Conservation (phyloP, 495 filamentous ascomycete species). For the Chaetomidium leptoderma region DNA sequence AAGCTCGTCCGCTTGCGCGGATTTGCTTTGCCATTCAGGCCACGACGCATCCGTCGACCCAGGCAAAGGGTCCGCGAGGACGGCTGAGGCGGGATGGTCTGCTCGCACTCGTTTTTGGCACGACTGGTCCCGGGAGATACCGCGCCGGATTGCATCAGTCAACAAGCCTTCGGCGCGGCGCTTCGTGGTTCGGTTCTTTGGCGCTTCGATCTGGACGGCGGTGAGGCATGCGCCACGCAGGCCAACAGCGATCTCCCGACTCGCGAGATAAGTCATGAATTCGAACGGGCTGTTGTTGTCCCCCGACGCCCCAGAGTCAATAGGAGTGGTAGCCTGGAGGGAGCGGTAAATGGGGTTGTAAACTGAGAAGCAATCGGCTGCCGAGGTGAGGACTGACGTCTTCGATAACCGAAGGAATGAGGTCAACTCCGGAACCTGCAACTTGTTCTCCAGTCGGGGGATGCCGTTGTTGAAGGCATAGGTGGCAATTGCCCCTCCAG, state of each 20-base stretch:
- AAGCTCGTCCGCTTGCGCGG: slow-evolving; percentile 44
- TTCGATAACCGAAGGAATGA: slow-evolving; percentile 53
- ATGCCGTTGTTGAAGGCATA: slow-evolving; percentile 51
- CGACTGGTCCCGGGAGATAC: slow-evolving; percentile 30
- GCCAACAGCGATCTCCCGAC: slow-evolving; percentile 58
- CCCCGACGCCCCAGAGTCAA: slow-evolving; percentile 28
- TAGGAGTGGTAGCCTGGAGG: slow-evolving; percentile 50
- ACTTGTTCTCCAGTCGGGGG: slow-evolving; percentile 40
- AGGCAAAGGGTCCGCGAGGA: slow-evolving; percentile 39
- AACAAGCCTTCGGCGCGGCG: slow-evolving; percentile 62
- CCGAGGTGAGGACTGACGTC: slow-evolving; percentile 47
- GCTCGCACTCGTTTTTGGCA: slow-evolving; percentile 10
- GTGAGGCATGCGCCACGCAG: slow-evolving; percentile 53
- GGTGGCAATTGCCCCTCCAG: slow-evolving; percentile 39
- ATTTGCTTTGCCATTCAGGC: slow-evolving; percentile 33
- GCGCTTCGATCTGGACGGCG: slow-evolving; percentile 60
- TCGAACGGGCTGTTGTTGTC: slow-evolving; percentile 22
- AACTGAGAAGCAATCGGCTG: slow-evolving; percentile 42
- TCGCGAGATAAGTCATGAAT: slow-evolving; percentile 59
- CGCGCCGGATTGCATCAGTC: slow-evolving; percentile 67
- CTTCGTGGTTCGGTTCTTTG: slow-evolving; percentile 54
- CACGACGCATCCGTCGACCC: slow-evolving; percentile 37
- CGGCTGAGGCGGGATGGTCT: slow-evolving; percentile 21
- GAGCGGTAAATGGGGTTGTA: slow-evolving; percentile 67
- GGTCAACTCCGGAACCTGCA: slow-evolving; percentile 33